These are phyloP conservation scores for Candida loeiensis DNA, from an alignment of 805 yeast genomes.

Conservation along the genomic window DNA sequence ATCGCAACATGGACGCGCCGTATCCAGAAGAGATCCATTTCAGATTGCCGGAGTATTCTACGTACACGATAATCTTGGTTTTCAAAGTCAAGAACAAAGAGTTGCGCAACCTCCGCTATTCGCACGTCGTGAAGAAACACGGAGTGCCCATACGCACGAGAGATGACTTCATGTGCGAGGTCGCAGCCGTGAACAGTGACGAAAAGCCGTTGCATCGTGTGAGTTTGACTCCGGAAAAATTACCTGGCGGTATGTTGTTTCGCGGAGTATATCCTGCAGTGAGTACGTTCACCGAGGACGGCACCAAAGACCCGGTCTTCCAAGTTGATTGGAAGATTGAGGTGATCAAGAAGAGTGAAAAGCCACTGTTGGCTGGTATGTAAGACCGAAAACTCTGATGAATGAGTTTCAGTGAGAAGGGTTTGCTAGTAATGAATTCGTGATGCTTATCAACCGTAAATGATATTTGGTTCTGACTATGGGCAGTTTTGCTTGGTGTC, in stretches of 20 bases:
- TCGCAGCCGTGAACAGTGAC: slow-evolving; percentile 16
- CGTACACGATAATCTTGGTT: slow-evolving; percentile 22
- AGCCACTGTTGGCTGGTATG: slow-evolving; percentile 13
- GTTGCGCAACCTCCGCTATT: slow-evolving; percentile 20
- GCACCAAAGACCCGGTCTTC: slow-evolving; percentile 14
- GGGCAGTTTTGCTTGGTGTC: too few species aligned
- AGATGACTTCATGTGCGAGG: slow-evolving; percentile 17
- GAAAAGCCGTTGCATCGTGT: slow-evolving; percentile 16
- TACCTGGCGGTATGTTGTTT: slow-evolving; percentile 29
- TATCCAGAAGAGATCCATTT: slow-evolving; percentile 24
- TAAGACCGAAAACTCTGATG: neutral
- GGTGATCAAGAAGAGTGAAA: slow-evolving; percentile 17
- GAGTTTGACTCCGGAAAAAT: slow-evolving; percentile 23
- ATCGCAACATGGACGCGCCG: slow-evolving; percentile 23
- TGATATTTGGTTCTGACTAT: too few species aligned
- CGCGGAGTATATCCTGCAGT: slow-evolving; percentile 27
- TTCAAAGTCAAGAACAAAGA: slow-evolving; percentile 21
- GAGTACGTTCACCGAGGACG: slow-evolving; percentile 20
- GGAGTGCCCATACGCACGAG: slow-evolving; percentile 25
- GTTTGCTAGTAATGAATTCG: too few species aligned
- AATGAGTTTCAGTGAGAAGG: too few species aligned
- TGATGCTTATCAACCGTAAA: too few species aligned
- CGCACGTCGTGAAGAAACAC: slow-evolving; percentile 26
- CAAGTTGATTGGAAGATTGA: slow-evolving; percentile 18
- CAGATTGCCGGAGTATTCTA: slow-evolving; percentile 24